Evolutionary conservation across 306 rosid species (phyloP).

Genomic region (Alnus rubra): DNA sequence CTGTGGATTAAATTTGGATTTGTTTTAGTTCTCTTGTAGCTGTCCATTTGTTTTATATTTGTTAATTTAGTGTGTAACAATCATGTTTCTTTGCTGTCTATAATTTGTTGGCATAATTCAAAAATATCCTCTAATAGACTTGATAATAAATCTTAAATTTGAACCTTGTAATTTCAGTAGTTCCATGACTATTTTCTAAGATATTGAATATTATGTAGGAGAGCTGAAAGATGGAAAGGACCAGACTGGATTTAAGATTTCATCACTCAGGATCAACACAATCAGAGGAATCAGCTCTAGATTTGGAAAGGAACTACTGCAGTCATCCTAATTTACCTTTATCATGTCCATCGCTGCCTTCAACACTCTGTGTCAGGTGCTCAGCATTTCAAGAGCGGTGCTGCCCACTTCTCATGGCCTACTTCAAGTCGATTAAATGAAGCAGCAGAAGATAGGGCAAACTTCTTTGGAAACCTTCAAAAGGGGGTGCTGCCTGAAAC

Average conservation of each 20-base stretch:
- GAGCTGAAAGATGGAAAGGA: slow-evolving; percentile 73
- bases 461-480: slow-evolving; percentile 89
- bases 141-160: not conserved
- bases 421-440: slow-evolving; percentile 80
- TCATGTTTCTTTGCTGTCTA: slow-evolving; percentile 12
- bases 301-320: slow-evolving; percentile 73
- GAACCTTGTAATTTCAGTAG: slow-evolving; percentile 2
- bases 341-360: slow-evolving; percentile 58
- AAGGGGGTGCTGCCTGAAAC: slow-evolving; percentile 95
- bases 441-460: slow-evolving; percentile 86
- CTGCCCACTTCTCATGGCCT: slow-evolving; percentile 97
- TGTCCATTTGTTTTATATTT: slow-evolving; percentile 10
- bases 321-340: slow-evolving; percentile 61
- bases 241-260: slow-evolving; percentile 55
- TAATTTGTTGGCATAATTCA: not conserved
- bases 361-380: slow-evolving; percentile 77
- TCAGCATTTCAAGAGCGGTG: slow-evolving; percentile 83
- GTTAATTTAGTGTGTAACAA: not conserved
- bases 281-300: slow-evolving; percentile 80
- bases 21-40: slow-evolving; percentile 13
- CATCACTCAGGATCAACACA: slow-evolving; percentile 79
- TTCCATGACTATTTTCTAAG: slow-evolving; percentile 23
- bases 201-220: slow-evolving; percentile 45
- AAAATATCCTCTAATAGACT: not conserved
- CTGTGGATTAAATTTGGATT: slow-evolving; percentile 21